Evolutionary conservation across 768 basidiomycete species (phyloP).

Genomic region (Inosperma sp.): DNA sequence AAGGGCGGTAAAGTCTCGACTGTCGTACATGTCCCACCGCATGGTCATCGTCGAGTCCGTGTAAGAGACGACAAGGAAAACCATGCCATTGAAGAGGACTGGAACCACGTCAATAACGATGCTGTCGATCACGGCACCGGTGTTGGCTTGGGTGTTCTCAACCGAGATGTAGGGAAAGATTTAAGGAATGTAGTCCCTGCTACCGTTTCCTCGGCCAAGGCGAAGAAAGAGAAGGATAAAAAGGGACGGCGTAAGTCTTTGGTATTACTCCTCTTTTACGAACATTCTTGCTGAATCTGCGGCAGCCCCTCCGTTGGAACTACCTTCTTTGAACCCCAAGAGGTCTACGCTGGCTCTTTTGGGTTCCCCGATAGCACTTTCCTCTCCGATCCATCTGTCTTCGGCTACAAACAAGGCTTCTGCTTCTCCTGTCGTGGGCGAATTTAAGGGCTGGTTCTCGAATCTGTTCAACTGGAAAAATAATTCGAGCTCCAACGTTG

Average conservation of each 20-base stretch:
- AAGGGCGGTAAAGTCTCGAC: too few species aligned
- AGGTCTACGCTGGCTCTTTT: conserved; percentile 42
- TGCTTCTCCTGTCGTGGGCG: conserved; percentile 70
- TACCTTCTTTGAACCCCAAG: conserved; percentile 44
- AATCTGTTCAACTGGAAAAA: conserved; percentile 93
- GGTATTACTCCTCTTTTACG: neutral
- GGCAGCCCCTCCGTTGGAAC: conserved; percentile 54
- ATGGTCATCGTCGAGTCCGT: conserved; percentile 35
- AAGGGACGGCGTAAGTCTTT: conserved; percentile 50
- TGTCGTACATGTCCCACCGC: conserved; percentile 44
- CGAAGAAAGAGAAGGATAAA: conserved; percentile 48
- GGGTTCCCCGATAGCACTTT: conserved; percentile 46
- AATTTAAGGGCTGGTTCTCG: conserved; percentile 92
- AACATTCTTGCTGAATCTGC: conserved; percentile 9
- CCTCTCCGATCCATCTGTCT: conserved; percentile 34
- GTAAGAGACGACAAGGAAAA: conserved; percentile 43
- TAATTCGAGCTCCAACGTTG: conserved; percentile 34
- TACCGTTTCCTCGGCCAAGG: conserved; percentile 23
- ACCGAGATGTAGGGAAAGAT: conserved; percentile 53
- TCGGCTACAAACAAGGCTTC: conserved; percentile 34
- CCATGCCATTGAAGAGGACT: conserved; percentile 29
- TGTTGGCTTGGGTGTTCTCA: conserved; percentile 32
- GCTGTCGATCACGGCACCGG: conserved; percentile 28
- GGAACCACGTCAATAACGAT: conserved; percentile 36
- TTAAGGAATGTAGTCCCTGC: conserved; percentile 28